These are phyloP conservation scores for Canna indica DNA, from an alignment of 176 grass and related monocot species.

Conservation along the genomic window DNA sequence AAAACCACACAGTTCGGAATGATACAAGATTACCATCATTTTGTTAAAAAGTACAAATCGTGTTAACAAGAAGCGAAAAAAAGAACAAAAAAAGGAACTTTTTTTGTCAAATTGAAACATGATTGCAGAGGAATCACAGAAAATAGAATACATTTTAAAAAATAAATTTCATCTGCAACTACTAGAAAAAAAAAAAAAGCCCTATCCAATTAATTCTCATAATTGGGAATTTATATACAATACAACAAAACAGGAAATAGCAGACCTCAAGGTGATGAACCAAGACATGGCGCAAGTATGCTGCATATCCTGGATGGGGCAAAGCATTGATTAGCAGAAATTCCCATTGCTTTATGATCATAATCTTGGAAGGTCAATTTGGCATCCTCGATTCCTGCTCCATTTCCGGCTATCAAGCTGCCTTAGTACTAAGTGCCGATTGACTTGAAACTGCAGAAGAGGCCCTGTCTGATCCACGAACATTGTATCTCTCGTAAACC, in stretches of 20 bases:
- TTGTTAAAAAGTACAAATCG: no score
- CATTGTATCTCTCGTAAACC: conserved; percentile 83
- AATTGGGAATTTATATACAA: not conserved
- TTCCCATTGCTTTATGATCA: not conserved
- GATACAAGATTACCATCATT: no score
- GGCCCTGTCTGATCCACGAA: conserved; percentile 60
- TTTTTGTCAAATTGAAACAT: not conserved
- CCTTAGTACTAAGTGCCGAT: conserved; percentile 36
- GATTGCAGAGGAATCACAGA: not conserved
- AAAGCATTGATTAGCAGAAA: not conserved
- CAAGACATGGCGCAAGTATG: not conserved
- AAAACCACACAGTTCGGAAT: no score
- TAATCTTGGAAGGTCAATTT: not conserved
- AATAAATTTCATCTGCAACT: not conserved
- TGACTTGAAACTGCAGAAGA: conserved; percentile 65
- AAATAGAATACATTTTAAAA: not conserved
- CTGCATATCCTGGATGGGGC: not conserved
- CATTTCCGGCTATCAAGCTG: not conserved
- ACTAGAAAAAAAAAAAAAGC: not conserved
- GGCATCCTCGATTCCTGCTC: not conserved
- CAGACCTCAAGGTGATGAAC: not conserved
- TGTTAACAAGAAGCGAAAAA: no score
- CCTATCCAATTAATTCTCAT: not conserved
- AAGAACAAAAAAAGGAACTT: not conserved
- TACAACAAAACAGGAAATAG: not conserved